Evolutionary conservation across 139 green algal genomes (phyloP).

Genomic region (Chlamydomonas sp.): DNA sequence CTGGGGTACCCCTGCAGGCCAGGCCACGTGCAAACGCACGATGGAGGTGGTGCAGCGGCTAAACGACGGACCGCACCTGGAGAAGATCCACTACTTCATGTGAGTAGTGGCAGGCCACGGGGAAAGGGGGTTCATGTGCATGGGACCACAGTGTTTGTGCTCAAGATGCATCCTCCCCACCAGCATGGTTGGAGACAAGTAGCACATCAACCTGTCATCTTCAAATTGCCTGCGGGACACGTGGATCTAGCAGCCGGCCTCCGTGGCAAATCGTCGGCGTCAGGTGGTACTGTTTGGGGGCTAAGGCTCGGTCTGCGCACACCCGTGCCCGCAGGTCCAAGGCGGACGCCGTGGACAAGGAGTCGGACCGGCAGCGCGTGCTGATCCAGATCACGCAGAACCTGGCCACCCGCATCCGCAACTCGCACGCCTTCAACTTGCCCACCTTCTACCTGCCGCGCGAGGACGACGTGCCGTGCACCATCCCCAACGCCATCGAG

Average conservation of each 20-base stretch:
- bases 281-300: too few relatives aligned
- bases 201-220: too few relatives aligned
- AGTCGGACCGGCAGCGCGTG: constrained; percentile 68
- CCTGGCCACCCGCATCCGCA: constrained; percentile 67
- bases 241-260: neutral
- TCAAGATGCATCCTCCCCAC: neutral
- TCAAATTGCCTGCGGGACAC: neutral
- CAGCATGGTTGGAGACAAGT: too few relatives aligned
- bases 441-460: constrained; percentile 70
- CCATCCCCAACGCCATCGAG: constrained; percentile 78
- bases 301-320: too few relatives aligned
- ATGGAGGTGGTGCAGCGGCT: constrained; percentile 77
- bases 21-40: constrained; percentile 75
- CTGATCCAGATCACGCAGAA: constrained; percentile 60
- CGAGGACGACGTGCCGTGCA: constrained; percentile 56
- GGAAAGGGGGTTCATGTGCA: neutral
- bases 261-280: too few relatives aligned
- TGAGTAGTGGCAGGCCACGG: neutral
- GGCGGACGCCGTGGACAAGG: constrained; percentile 74
- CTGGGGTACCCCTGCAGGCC: constrained; percentile 36
- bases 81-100: constrained; percentile 86
- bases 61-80: constrained; percentile 66
- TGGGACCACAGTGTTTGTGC: neutral
- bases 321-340: constrained; percentile 59
- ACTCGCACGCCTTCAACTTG: constrained; percentile 79